Conservation (phyloP, 805 yeast species). For the Candida orba region DNA sequence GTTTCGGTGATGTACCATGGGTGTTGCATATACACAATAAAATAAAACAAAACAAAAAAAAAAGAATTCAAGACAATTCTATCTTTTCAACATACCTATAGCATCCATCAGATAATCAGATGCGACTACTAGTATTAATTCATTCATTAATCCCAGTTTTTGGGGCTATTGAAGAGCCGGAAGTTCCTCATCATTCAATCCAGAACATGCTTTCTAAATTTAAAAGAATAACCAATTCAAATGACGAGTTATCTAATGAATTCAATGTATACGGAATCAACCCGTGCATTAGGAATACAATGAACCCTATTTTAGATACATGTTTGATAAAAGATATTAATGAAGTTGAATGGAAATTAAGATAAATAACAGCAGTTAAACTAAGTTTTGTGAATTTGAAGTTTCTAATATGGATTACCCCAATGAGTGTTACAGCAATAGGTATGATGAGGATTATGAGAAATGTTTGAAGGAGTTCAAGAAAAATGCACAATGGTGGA, state of each 20-base stretch:
- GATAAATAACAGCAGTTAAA: conserved; percentile 36
- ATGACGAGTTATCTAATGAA: background rate
- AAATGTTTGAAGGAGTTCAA: conserved; percentile 37
- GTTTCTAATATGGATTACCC: conserved; percentile 34
- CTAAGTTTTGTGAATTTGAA: conserved; percentile 51
- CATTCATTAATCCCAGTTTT: no score
- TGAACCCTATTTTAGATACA: conserved; percentile 31
- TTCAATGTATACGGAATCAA: background rate
- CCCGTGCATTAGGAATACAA: conserved; percentile 34
- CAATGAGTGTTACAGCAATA: conserved; percentile 21
- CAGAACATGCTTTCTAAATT: conserved; percentile 15
- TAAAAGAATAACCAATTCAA: conserved; percentile 12
- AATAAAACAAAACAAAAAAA: no score
- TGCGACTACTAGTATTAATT: no score
- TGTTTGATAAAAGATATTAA: conserved; percentile 38
- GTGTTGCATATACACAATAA: no score
- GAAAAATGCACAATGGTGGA: conserved; percentile 57
- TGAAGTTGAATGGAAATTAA: conserved; percentile 25
- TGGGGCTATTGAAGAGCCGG: background rate
- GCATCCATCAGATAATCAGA: no score
- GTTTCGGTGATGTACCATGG: no score
- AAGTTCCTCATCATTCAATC: conserved; percentile 10
- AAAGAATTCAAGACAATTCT: no score
- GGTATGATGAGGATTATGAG: conserved; percentile 9
- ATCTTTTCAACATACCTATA: no score